Conservation (phyloP, 2,329 filamentous ascomycete species). For the Ascochyta rabiei region DNA sequence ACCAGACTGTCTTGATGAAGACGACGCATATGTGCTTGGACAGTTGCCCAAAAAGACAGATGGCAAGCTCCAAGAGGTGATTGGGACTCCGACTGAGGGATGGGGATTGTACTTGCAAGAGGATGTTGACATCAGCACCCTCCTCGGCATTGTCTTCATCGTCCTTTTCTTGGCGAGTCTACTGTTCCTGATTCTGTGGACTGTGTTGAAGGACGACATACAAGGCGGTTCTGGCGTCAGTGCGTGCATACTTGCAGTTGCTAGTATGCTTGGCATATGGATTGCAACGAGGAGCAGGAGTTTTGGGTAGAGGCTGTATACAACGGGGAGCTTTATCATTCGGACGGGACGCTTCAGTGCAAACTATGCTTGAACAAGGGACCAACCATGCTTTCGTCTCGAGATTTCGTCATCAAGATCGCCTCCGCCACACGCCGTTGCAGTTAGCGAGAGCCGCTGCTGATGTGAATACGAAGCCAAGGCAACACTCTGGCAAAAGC, state of each 20-base stretch:
- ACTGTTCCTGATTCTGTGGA: not conserved
- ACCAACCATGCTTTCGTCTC: not conserved
- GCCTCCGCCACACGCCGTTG: not conserved
- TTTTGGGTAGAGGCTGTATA: too few species aligned
- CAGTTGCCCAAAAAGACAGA: not conserved
- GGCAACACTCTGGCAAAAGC: not conserved
- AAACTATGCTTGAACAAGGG: too few species aligned
- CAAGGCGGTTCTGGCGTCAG: not conserved
- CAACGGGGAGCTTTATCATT: too few species aligned
- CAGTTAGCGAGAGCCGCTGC: not conserved
- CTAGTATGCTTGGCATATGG: not conserved
- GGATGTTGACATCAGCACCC: not conserved
- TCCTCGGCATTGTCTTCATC: not conserved
- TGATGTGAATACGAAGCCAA: not conserved
- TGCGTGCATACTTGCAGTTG: not conserved
- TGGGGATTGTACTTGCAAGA: not conserved
- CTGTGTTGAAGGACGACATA: not conserved
- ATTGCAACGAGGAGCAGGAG: too few species aligned
- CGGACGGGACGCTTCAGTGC: too few species aligned
- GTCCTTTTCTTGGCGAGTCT: not conserved
- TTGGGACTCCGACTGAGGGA: not conserved
- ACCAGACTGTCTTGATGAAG: not conserved
- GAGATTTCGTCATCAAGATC: not conserved
- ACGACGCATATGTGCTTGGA: not conserved
- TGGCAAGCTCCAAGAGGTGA: not conserved